Evolutionary conservation across 495 filamentous ascomycete genomes (phyloP), one percentile per base, ranked within the genome.

Genomic region (Rhypophila decipiens): DNA sequence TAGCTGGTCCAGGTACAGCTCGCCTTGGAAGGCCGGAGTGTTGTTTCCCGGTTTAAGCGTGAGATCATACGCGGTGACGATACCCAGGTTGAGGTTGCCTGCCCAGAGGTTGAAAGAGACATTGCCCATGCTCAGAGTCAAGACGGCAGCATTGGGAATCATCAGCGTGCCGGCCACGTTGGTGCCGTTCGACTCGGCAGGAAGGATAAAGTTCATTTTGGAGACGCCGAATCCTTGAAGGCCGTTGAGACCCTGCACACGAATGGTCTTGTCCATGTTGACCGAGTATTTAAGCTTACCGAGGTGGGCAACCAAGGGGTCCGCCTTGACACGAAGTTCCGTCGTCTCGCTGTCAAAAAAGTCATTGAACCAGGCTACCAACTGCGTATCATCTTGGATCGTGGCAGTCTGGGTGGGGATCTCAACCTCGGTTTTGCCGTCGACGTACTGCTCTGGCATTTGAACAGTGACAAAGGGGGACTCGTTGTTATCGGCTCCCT

Each of bases 91-190:
- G 13, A 75, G 24, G 24, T 69, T 59, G 8, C 60, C 63, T 5
- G 63, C 64, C 47, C 59, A 57, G 24, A 74, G 45, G 43, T 75
- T 67, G 10, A 76, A 54, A 0, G 71, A 68, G 15, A 73, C 58
- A 50, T 74, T 69, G n/a, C 72, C 73, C 49, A 77, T 52, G 0
- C 65, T 68, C 21, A 77, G 69, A 2, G 69, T 70, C 23, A 75
- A 51, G 7, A 71, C 60, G 18, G 68, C 72, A 33, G 65, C 64
- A 47, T 77, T 75, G 3, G 72, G 74, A 7, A 77, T 50, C 34
- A 58, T 70, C 3, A 70, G 44, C 43, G 62, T 21, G 9, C 65
- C 65, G 40, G 52, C 50, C 44, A 68, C 54, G 44, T 68, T 68
- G 39, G 51, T 54, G 12, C 74, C 72, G 31, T 74, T 63, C 0